phyloP scores from a whole-genome alignment of 2,329 filamentous ascomycete species.

The Fusarium sp. region DNA sequence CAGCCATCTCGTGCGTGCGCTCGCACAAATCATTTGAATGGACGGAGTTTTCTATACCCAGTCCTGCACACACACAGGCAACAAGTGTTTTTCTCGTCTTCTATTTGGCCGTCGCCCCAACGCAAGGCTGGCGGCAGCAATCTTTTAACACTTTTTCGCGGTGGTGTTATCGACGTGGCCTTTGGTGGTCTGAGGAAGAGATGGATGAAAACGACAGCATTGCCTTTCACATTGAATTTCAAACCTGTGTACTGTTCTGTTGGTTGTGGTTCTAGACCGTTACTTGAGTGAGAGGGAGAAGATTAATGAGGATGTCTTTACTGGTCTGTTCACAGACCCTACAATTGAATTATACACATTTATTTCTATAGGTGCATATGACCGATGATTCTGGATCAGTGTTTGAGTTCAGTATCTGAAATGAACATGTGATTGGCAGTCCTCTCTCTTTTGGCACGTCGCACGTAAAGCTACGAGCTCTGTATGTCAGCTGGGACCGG shows the following conservation, averaged over 20 bases:
- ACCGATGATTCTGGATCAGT: neutral
- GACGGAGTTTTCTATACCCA: slow-evolving; percentile 28
- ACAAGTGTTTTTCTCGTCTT: slow-evolving; percentile 5
- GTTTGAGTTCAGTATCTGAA: neutral
- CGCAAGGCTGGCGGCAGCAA: slow-evolving; percentile 28
- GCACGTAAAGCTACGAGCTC: neutral
- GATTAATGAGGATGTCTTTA: slow-evolving; percentile 13
- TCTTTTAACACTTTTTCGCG: neutral
- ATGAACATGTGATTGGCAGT: too few relatives aligned
- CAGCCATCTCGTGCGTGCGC: slow-evolving; percentile 10
- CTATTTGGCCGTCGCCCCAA: slow-evolving; percentile 17
- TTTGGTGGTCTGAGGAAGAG: slow-evolving; percentile 15
- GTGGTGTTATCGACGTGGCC: slow-evolving; percentile 19
- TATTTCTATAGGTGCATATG: neutral
- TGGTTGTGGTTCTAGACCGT: neutral
- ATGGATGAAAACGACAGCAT: slow-evolving; percentile 21
- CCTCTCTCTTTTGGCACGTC: neutral
- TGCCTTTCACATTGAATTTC: neutral
- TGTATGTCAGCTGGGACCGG: neutral
- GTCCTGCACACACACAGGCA: slow-evolving; percentile 20
- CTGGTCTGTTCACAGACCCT: slow-evolving; percentile 13
- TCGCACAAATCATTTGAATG: slow-evolving; percentile 5
- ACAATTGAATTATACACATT: neutral
- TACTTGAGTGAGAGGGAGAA: neutral
- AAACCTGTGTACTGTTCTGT: neutral